phyloP scores from a whole-genome alignment of 2,329 filamentous ascomycete species.

The Phialemonium atrogriseum region DNA sequence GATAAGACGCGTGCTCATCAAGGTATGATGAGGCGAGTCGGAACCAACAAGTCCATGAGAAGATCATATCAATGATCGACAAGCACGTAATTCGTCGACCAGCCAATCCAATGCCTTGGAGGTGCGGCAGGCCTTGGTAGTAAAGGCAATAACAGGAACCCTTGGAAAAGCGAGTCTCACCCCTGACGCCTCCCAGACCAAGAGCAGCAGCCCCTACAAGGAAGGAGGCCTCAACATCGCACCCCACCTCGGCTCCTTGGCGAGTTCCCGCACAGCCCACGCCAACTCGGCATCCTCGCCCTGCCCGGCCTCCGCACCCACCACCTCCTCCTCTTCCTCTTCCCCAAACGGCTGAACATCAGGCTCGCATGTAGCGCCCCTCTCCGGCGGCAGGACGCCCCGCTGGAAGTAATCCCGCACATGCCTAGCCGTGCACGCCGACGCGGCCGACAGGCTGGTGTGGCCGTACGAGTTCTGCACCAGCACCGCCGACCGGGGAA shows the following conservation, averaged over 20 bases:
- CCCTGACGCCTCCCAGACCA: no score
- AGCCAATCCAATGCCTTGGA: no score
- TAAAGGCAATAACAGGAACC: no score
- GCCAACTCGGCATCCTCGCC: slow-evolving; percentile 4
- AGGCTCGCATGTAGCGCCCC: slow-evolving; percentile 36
- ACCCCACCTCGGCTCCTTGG: not conserved
- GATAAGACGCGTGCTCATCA: no score
- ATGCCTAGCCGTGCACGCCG: slow-evolving; percentile 31
- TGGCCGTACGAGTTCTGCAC: slow-evolving; percentile 46
- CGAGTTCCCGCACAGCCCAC: slow-evolving; percentile 5
- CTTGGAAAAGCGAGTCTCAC: no score
- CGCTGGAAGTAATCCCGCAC: slow-evolving; percentile 37
- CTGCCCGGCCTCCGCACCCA: not conserved
- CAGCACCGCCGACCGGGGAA: slow-evolving; percentile 35
- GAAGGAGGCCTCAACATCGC: no score
- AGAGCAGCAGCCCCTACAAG: no score
- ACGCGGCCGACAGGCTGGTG: slow-evolving; percentile 36
- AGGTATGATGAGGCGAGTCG: no score
- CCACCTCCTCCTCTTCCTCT: not conserved
- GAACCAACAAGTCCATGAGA: no score
- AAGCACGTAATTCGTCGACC: no score
- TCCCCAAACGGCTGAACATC: slow-evolving; percentile 34
- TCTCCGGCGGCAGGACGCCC: slow-evolving; percentile 32
- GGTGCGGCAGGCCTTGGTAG: no score
- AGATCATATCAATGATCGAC: no score